Conservation (phyloP, 352 stramenopile species). For the Phytopythium kandeliae region DNA sequence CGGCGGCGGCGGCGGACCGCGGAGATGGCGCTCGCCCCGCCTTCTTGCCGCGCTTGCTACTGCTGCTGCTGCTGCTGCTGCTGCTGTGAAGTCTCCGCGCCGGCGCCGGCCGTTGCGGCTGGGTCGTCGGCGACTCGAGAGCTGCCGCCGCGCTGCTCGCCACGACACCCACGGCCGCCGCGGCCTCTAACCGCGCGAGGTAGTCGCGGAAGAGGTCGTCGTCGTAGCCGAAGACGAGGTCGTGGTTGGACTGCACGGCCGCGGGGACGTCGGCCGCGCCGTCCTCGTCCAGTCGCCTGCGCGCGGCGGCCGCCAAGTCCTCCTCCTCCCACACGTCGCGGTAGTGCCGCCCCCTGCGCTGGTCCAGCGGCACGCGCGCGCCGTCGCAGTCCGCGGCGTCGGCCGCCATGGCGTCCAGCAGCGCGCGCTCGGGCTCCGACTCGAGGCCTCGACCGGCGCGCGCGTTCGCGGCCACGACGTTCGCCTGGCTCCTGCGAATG, state of each 20-base stretch:
- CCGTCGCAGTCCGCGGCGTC: slow-evolving; percentile 29
- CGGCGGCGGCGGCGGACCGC: not conserved
- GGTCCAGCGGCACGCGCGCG: slow-evolving; percentile 19
- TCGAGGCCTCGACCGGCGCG: slow-evolving; percentile 13
- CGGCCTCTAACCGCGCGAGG: slow-evolving; percentile 25
- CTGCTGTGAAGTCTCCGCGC: slow-evolving; percentile 8
- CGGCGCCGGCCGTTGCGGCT: no score
- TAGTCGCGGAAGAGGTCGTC: slow-evolving; percentile 65
- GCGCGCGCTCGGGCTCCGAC: slow-evolving; percentile 22
- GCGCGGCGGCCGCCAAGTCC: slow-evolving; percentile 43
- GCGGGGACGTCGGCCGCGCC: slow-evolving; percentile 19
- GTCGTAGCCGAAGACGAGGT: slow-evolving; percentile 76
- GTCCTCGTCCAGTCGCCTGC: slow-evolving; percentile 16
- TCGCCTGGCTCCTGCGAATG: slow-evolving; percentile 46
- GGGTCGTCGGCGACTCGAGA: no score
- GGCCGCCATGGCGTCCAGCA: slow-evolving; percentile 32
- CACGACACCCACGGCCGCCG: not conserved
- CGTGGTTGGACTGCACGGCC: slow-evolving; percentile 34
- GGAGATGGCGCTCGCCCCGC: not conserved
- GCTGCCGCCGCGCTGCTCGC: not conserved
- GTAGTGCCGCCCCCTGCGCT: slow-evolving; percentile 60
- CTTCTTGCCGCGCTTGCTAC: slow-evolving; percentile 6
- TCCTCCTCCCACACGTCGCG: slow-evolving; percentile 75
- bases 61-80: slow-evolving; percentile 2
- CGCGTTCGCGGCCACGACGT: slow-evolving; percentile 44